Conservation (phyloP, 2,329 filamentous ascomycete species). For the Claviceps pusilla region DNA sequence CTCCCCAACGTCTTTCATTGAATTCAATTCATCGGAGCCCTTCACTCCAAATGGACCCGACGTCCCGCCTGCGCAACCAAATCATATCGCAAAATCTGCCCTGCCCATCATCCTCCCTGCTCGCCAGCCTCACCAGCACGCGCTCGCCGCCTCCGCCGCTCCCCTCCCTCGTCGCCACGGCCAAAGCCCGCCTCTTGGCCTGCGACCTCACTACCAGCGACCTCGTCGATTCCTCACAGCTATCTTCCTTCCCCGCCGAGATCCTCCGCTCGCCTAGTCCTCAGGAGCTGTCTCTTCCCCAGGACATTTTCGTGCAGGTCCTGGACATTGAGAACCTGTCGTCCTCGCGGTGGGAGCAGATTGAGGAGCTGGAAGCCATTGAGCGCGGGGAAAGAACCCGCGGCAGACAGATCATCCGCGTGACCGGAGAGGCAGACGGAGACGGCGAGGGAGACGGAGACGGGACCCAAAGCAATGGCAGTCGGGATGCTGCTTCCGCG, state of each 20-base stretch:
- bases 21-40: too few relatives aligned
- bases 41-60: constrained; percentile 9
- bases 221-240: constrained; percentile 28
- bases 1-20: too few relatives aligned
- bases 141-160: constrained; percentile 45
- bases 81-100: constrained; percentile 40
- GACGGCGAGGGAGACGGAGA: constrained; percentile 29
- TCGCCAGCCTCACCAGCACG: constrained; percentile 44
- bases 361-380: constrained; percentile 63
- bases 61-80: constrained; percentile 20
- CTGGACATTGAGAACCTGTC: constrained; percentile 75
- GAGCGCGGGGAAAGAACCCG: constrained; percentile 58
- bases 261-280: constrained; percentile 35
- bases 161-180: constrained; percentile 61
- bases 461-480: neutral
- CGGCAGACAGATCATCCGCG: constrained; percentile 69
- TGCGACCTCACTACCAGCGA: constrained; percentile 51
- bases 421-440: constrained; percentile 31
- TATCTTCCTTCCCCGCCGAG: constrained; percentile 35
- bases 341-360: constrained; percentile 68
- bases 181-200: constrained; percentile 63
- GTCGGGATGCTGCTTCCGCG: neutral
- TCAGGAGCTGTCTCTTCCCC: constrained; percentile 40
- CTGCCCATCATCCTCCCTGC: constrained; percentile 40
- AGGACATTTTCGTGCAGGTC: constrained; percentile 62